Evolutionary conservation across 1,284 basidiomycete genomes (phyloP).

Genomic region (Meira miltonrushii): DNA sequence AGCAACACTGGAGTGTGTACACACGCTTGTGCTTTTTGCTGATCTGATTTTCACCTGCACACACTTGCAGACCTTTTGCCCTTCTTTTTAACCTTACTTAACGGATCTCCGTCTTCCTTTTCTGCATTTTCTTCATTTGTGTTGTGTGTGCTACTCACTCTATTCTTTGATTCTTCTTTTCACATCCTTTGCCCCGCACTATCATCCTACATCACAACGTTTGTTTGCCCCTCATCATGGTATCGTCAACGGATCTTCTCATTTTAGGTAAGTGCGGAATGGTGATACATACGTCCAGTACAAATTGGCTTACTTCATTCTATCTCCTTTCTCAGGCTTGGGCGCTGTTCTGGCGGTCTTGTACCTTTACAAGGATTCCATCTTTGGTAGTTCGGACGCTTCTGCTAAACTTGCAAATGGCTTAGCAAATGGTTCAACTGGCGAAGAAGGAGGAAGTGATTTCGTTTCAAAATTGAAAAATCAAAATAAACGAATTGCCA

Average conservation of each 20-base stretch:
- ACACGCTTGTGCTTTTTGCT: too few species aligned
- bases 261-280: not conserved
- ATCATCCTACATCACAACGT: not conserved
- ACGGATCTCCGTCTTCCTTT: not conserved
- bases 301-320: too few species aligned
- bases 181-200: not conserved
- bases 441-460: conserved; percentile 19
- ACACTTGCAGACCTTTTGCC: too few species aligned
- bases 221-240: conserved; percentile 16
- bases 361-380: conserved; percentile 37
- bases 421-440: conserved; percentile 14
- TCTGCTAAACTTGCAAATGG: conserved; percentile 35
- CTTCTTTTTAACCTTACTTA: too few species aligned
- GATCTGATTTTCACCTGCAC: too few species aligned
- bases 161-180: not conserved
- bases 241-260: conserved; percentile 22
- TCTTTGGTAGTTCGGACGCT: conserved; percentile 26
- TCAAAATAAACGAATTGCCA: conserved; percentile 48
- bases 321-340: conserved; percentile 9
- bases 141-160: not conserved
- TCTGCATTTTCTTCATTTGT: not conserved
- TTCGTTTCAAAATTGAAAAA: conserved; percentile 39
- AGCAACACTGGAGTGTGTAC: too few species aligned
- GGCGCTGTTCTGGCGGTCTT: conserved; percentile 32
- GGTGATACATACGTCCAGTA: too few species aligned